Percentiles rank a stretch among this genome's conserved stretches.
These are phyloP conservation scores for Candida montana DNA, from an alignment of 805 yeast species.

Conservation along the genomic window DNA sequence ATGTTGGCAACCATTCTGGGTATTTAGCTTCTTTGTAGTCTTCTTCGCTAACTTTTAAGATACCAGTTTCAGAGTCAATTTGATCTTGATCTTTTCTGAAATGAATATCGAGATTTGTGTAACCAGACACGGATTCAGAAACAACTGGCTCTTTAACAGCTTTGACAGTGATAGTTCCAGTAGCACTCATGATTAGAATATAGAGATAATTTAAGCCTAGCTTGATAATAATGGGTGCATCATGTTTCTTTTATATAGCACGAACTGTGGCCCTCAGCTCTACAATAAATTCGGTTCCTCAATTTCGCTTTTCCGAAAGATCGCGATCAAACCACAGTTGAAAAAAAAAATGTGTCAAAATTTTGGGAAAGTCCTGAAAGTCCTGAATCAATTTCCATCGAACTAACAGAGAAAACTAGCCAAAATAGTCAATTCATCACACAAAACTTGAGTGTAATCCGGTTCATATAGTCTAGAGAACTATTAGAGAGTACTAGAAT, in stretches of 20 bases:
- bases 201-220: too few species aligned
- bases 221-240: too few species aligned
- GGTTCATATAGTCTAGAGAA: too few species aligned
- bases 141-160: conserved; percentile 5
- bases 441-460: too few species aligned
- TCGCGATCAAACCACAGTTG: background rate
- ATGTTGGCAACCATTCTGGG: conserved; percentile 62
- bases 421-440: too few species aligned
- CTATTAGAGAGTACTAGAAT: too few species aligned
- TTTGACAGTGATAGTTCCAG: conserved; percentile 12
- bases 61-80: conserved; percentile 39
- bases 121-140: conserved; percentile 9
- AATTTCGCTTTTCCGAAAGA: background rate
- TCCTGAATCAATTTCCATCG: too few species aligned
- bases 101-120: conserved; percentile 34
- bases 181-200: conserved; percentile 7
- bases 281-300: background rate
- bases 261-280: background rate
- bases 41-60: conserved; percentile 38
- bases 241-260: too few species aligned
- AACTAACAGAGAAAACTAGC: too few species aligned
- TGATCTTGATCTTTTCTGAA: conserved; percentile 48
- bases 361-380: too few species aligned
- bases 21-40: conserved; percentile 31
- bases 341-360: background rate